Evolutionary conservation across 768 basidiomycete genomes (phyloP).

Genomic region (Podaxis rugospora): DNA sequence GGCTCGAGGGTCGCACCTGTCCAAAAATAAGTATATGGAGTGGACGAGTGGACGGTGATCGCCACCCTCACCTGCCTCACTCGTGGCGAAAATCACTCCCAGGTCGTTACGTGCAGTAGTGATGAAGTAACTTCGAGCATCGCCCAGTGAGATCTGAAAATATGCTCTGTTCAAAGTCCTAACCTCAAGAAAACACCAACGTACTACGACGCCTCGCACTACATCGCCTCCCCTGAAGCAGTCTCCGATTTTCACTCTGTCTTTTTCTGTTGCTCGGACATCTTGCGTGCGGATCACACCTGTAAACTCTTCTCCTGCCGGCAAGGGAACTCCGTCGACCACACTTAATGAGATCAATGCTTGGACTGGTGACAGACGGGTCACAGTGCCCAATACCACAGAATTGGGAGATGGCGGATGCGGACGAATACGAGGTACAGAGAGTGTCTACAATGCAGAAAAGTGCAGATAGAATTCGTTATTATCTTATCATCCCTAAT

Average conservation of each 20-base stretch:
- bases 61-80: slow-evolving; percentile 64
- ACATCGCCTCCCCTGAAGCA: slow-evolving; percentile 93
- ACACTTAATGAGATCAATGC: slow-evolving; percentile 81
- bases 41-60: neutral
- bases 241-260: slow-evolving; percentile 83
- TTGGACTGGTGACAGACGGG: slow-evolving; percentile 78
- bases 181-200: slow-evolving; percentile 20
- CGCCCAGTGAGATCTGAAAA: slow-evolving; percentile 83
- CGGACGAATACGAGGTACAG: slow-evolving; percentile 63
- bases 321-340: slow-evolving; percentile 81
- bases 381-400: slow-evolving; percentile 78
- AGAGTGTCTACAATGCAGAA: slow-evolving; percentile 43
- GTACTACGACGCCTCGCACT: slow-evolving; percentile 79
- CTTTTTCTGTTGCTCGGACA: slow-evolving; percentile 86
- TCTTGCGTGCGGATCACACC: slow-evolving; percentile 89
- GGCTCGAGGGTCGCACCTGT: slow-evolving; percentile 80
- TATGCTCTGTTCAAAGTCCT: neutral
- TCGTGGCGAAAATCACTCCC: slow-evolving; percentile 87
- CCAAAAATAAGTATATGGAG: neutral
- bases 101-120: slow-evolving; percentile 89
- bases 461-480: neutral
- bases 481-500: neutral
- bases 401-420: slow-evolving; percentile 73
- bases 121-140: slow-evolving; percentile 88
- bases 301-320: slow-evolving; percentile 81